Evolutionary conservation across 352 stramenopile species (phyloP).

Genomic region (Phytophthora idaei): DNA sequence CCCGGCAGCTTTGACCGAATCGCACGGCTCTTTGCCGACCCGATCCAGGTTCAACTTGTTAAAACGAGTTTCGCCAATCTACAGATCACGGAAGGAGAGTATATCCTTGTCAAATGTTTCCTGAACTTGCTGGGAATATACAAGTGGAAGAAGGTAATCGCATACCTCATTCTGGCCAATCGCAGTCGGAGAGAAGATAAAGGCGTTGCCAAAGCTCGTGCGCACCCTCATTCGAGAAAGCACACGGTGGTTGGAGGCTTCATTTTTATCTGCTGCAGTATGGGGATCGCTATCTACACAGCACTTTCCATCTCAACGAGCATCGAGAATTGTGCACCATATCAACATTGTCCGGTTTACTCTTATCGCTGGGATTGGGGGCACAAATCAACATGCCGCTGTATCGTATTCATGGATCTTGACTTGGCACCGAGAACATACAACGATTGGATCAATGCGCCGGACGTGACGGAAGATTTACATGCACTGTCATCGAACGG

Average conservation of each 20-base stretch:
- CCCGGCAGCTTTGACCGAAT: slow-evolving; percentile 45
- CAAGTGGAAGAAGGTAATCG: slow-evolving; percentile 58
- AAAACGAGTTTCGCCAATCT: slow-evolving; percentile 42
- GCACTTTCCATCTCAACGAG: slow-evolving; percentile 32
- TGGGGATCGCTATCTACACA: slow-evolving; percentile 43
- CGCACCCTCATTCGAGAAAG: slow-evolving; percentile 26
- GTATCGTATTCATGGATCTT: slow-evolving; percentile 26
- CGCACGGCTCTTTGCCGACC: slow-evolving; percentile 42
- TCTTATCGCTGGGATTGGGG: slow-evolving; percentile 47
- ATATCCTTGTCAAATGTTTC: slow-evolving; percentile 46
- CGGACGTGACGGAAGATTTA: slow-evolving; percentile 30
- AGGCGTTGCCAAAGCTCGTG: neutral
- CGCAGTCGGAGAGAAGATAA: slow-evolving; percentile 25
- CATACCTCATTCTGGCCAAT: slow-evolving; percentile 37
- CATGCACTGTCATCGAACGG: slow-evolving; percentile 26
- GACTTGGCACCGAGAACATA: slow-evolving; percentile 21
- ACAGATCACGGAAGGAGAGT: slow-evolving; percentile 35
- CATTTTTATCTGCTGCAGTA: slow-evolving; percentile 47
- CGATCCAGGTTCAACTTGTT: slow-evolving; percentile 43
- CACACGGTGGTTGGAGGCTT: slow-evolving; percentile 43
- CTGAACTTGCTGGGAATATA: slow-evolving; percentile 50
- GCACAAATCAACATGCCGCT: slow-evolving; percentile 1
- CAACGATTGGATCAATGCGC: slow-evolving; percentile 33
- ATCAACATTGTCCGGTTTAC: slow-evolving; percentile 44
- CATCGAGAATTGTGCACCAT: slow-evolving; percentile 32